Evolutionary conservation across 345 rosid species (phyloP).

Genomic region (Eucalyptus brandiana): DNA sequence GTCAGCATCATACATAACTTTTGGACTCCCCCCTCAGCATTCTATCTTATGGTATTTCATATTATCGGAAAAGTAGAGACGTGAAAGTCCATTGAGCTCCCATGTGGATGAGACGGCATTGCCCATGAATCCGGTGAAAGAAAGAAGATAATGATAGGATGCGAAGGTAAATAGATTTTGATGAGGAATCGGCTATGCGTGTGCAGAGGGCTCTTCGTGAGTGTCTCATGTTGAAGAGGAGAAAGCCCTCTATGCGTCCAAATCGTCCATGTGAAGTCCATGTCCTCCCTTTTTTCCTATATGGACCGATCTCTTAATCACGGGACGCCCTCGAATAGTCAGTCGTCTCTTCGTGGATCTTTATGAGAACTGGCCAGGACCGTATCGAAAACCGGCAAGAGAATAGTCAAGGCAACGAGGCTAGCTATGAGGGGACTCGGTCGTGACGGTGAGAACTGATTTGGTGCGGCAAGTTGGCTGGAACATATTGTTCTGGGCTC

Average conservation of each 20-base stretch:
- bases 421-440: not conserved
- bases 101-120: not conserved
- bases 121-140: not conserved
- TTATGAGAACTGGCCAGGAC: not conserved
- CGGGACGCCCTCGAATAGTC: not conserved
- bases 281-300: not conserved
- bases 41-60: not conserved
- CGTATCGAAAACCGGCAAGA: not conserved
- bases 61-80: too few species aligned
- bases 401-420: not conserved
- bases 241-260: not conserved
- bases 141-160: too few species aligned
- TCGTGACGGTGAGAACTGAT: not conserved
- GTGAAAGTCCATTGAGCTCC: not conserved
- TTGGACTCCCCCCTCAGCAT: accelerated
- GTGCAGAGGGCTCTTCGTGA: not conserved
- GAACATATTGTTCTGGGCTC: not conserved
- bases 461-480: not conserved
- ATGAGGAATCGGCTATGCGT: not conserved
- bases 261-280: not conserved
- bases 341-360: not conserved
- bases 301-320: not conserved
- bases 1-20: too few species aligned
- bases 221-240: not conserved
- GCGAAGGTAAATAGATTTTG: not conserved